Evolutionary conservation across 768 basidiomycete species (phyloP).

Genomic region (Leccinum obscurum): DNA sequence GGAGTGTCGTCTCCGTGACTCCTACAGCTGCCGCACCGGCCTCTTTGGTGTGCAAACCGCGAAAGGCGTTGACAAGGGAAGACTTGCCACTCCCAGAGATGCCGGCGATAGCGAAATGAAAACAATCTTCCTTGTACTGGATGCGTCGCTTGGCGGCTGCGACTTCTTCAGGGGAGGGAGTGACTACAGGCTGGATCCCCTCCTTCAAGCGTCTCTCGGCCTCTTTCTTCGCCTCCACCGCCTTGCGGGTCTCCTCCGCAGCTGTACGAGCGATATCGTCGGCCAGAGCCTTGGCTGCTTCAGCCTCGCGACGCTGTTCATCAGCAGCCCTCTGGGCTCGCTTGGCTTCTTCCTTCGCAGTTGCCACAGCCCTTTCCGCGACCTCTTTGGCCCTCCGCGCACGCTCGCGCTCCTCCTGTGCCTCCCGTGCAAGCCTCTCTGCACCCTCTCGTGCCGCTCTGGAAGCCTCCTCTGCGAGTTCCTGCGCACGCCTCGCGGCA

Average conservation of each 20-base stretch:
- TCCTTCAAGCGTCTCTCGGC: slow-evolving; percentile 22
- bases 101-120: slow-evolving; percentile 37
- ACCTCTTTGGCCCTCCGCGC: slow-evolving; percentile 4
- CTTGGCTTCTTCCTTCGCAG: slow-evolving; percentile 4
- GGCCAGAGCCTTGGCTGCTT: neutral
- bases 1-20: slow-evolving; percentile 31
- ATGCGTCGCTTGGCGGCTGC: slow-evolving; percentile 13
- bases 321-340: neutral
- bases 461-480: slow-evolving; percentile 6
- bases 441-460: slow-evolving; percentile 11
- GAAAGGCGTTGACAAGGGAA: slow-evolving; percentile 37
- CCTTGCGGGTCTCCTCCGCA: slow-evolving; percentile 1
- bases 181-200: slow-evolving; percentile 28
- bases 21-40: slow-evolving; percentile 29
- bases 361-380: slow-evolving; percentile 3
- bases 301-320: neutral
- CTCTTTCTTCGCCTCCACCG: slow-evolving; percentile 12
- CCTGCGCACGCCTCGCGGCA: neutral
- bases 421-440: slow-evolving; percentile 2
- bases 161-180: slow-evolving; percentile 23
- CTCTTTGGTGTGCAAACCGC: slow-evolving; percentile 27
- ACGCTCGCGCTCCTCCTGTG: slow-evolving; percentile 7
- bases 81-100: slow-evolving; percentile 38
- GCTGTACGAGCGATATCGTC: neutral
- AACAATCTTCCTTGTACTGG: slow-evolving; percentile 26